Conservation (phyloP, 2,329 filamentous ascomycete genomes). For the Alternaria atra region DNA sequence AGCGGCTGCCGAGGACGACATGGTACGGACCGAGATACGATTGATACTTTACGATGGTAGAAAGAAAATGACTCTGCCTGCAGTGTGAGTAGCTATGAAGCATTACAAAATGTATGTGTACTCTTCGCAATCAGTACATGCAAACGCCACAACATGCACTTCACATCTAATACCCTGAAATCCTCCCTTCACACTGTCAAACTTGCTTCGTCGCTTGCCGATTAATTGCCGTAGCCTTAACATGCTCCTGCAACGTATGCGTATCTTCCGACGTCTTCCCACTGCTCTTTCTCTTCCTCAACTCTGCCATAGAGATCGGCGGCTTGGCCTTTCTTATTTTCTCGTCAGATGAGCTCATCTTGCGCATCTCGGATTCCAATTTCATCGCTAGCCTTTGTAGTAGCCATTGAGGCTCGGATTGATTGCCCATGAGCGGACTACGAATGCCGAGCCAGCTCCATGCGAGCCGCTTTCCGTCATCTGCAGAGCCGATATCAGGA, state of each 20-base stretch:
- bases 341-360: conserved; percentile 32
- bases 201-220: conserved; percentile 6
- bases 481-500: conserved; percentile 45
- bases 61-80: neutral
- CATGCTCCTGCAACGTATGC: conserved; percentile 16
- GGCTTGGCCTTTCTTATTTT: conserved; percentile 33
- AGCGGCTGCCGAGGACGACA: neutral
- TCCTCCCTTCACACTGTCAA: conserved; percentile 7
- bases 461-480: conserved; percentile 60
- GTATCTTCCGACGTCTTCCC: conserved; percentile 9
- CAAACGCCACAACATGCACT: neutral
- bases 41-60: neutral
- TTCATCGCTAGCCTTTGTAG: conserved; percentile 69
- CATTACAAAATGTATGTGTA: neutral
- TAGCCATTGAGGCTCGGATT: conserved; percentile 77
- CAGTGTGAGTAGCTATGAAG: neutral
- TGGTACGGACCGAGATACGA: neutral
- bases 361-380: conserved; percentile 57
- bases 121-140: neutral
- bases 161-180: neutral
- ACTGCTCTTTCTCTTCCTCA: conserved; percentile 17
- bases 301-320: conserved; percentile 46
- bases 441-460: conserved; percentile 79
- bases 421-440: conserved; percentile 74
- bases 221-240: conserved; percentile 21